Evolutionary conservation across 2,329 filamentous ascomycete genomes (phyloP).

Genomic region (Aureobasidium subglaciale): DNA sequence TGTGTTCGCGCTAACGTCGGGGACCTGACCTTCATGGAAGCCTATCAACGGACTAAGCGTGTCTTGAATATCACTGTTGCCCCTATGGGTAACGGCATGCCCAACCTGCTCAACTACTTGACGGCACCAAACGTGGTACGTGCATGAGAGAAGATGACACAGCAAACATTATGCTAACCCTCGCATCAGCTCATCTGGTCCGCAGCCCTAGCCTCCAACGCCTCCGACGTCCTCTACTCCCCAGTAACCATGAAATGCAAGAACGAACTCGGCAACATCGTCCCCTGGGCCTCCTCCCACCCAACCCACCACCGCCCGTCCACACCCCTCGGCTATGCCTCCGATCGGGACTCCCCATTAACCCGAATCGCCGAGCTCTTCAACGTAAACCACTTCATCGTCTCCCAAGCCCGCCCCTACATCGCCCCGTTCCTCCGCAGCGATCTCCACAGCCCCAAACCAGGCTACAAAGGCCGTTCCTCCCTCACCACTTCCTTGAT

Average conservation of each 20-base stretch:
- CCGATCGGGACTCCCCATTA: constrained; percentile 60
- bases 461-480: constrained; percentile 53
- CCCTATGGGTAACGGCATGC: constrained; percentile 65
- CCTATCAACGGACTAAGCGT: constrained; percentile 75
- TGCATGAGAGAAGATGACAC: constrained; percentile 23
- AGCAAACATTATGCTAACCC: neutral
- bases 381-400: constrained; percentile 92
- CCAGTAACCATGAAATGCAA: constrained; percentile 69
- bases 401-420: constrained; percentile 87
- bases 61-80: constrained; percentile 89
- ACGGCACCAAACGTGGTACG: constrained; percentile 86
- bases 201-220: constrained; percentile 69
- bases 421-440: constrained; percentile 77
- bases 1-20: constrained; percentile 81
- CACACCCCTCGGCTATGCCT: constrained; percentile 55
- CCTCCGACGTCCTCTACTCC: constrained; percentile 57
- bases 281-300: constrained; percentile 61
- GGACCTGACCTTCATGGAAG: constrained; percentile 87
- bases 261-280: constrained; percentile 62
- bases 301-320: constrained; percentile 62
- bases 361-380: constrained; percentile 72
- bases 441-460: constrained; percentile 67
- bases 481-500: constrained; percentile 38
- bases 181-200: constrained; percentile 64
- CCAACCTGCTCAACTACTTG: constrained; percentile 82